Conservation (phyloP, 495 filamentous ascomycete species). For the Aspergillus ellipticus region DNA sequence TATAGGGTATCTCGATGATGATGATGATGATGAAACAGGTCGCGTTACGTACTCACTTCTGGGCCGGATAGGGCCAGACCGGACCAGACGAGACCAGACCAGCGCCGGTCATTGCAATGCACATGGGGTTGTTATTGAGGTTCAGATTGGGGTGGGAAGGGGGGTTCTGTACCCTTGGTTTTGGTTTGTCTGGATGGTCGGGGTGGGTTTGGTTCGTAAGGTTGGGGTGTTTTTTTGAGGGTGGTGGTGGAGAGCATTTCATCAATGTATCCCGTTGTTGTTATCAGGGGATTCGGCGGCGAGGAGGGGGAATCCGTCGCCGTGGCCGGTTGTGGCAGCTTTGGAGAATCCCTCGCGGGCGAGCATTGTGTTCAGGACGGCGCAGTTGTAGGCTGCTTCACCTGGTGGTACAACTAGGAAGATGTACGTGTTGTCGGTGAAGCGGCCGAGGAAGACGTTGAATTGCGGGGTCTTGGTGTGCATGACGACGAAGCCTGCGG, state of each 20-base stretch:
- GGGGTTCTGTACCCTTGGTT: not conserved
- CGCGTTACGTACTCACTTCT: not conserved
- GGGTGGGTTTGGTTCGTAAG: not conserved
- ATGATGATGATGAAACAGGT: not conserved
- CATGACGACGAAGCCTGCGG: constrained; percentile 61
- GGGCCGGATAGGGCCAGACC: too few relatives aligned
- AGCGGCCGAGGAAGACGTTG: constrained; percentile 85
- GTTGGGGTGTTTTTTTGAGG: not conserved
- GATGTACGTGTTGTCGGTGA: constrained; percentile 96
- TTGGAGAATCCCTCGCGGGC: constrained; percentile 73
- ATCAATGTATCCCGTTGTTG: constrained; percentile 1
- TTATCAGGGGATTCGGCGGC: constrained; percentile 31
- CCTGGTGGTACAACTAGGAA: constrained; percentile 85
- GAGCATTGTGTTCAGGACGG: constrained; percentile 81
- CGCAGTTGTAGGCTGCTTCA: constrained; percentile 82
- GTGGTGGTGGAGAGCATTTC: not conserved
- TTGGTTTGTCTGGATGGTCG: not conserved
- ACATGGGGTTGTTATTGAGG: not conserved
- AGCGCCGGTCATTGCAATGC: not conserved
- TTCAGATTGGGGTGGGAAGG: too few relatives aligned
- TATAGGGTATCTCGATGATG: not conserved
- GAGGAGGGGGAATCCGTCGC: constrained; percentile 45
- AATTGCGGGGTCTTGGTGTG: constrained; percentile 69
- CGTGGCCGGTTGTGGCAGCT: constrained; percentile 34
- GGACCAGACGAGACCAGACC: too few relatives aligned